Evolutionary conservation across 441 rosid genomes (phyloP), one percentile per base, ranked within the genome.

Genomic region (Theobroma grandiflorum): DNA sequence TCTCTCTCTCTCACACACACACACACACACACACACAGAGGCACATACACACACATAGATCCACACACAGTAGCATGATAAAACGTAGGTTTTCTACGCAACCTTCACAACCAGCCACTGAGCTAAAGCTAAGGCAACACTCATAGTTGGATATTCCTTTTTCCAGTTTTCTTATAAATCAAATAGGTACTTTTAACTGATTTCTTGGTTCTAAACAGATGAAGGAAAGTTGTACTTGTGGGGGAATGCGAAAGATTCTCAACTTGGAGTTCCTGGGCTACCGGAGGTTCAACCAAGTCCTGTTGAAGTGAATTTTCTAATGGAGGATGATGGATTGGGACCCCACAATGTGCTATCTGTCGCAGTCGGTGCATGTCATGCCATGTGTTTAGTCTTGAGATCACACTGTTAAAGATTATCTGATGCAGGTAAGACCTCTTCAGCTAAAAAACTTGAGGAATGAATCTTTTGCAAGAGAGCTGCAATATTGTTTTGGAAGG

Each of bases 161-260:
- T 42, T 42, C 68, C 37, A n/a, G 37, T 42, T 59, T 14, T 74
- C 33, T 35, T 10, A 26, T 74, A 74, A 72, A 74, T 55, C 53
- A 37, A 49, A 22, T 16, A n/a, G 16, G 18, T 47, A 20, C 12
- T 2, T 76, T 66, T 20, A 66, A 14, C 22, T 26, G 72, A 43
- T 49, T 16, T 77, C 49, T 72, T 74, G 62, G 3, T 58, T 81
- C 63, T 62, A 50, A 59, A 84, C 88, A 96, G 98, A 92, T 81
- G 81, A 82, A 83, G 98, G 96, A 77, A 89, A 93, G 84, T 80
- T 96, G 71, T 93, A 88, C 89, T 89, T 90, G 97, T 96, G 99
- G 98, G 98, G 99, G 88, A 96, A 95, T 83, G 87, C 91, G 76
- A 90, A 89, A 89, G 99, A 96, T 84, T 89, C 88, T 73, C 98